Conservation (phyloP, 257 asterid species). For the Pogostemon cablin region DNA sequence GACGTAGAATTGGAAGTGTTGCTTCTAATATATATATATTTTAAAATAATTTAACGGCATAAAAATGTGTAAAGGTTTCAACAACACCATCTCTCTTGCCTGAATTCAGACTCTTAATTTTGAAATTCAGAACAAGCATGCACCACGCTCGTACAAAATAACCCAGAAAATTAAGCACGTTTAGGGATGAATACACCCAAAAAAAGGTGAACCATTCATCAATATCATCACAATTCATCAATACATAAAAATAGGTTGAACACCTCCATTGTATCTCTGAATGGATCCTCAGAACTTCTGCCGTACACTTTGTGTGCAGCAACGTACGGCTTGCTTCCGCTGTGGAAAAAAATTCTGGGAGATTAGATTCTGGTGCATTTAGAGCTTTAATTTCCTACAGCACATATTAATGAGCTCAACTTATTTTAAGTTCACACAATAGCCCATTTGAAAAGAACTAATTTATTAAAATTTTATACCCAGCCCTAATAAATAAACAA, state of each 20-base stretch:
- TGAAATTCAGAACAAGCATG: background rate
- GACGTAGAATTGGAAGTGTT: background rate
- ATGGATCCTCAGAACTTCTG: background rate
- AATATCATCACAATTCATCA: background rate
- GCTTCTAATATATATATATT: background rate
- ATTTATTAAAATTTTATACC: too few relatives aligned
- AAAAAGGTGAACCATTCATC: background rate
- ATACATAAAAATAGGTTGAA: background rate
- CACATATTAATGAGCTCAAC: too few relatives aligned
- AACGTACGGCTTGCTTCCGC: background rate
- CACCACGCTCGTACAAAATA: background rate
- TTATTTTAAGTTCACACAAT: too few relatives aligned
- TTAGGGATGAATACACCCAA: background rate
- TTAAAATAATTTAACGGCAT: background rate
- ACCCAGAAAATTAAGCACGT: background rate
- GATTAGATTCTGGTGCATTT: too few relatives aligned
- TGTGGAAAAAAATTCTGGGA: background rate
- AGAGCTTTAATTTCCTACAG: too few relatives aligned
- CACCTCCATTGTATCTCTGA: constrained; percentile 31
- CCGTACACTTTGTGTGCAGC: constrained; percentile 16
- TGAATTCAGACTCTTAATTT: background rate
- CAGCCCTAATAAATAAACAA: too few relatives aligned
- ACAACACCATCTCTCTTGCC: background rate
- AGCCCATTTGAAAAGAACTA: too few relatives aligned
- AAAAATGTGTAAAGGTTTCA: background rate